Conservation (phyloP, 2,329 filamentous ascomycete species). For the Xylaria hypoxylon region DNA sequence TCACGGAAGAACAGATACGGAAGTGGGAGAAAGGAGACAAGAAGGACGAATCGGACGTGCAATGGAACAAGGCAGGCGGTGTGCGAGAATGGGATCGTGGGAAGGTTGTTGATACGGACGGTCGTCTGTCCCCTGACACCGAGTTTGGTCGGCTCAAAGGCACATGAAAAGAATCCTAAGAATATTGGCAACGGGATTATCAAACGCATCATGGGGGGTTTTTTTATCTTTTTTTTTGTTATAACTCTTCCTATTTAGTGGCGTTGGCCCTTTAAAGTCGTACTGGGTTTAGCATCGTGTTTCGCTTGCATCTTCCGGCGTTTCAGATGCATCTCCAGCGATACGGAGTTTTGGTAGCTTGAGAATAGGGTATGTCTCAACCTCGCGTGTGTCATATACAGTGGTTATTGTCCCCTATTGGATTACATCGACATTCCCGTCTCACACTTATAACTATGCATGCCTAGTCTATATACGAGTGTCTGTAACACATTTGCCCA, state of each 20-base stretch:
- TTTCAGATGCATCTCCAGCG: slow-evolving; percentile 17
- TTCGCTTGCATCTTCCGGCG: slow-evolving; percentile 14
- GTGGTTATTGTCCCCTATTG: slow-evolving; percentile 6
- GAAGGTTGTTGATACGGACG: slow-evolving; percentile 54
- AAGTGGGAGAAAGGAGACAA: slow-evolving; percentile 76
- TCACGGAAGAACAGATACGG: slow-evolving; percentile 78
- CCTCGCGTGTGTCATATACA: slow-evolving; percentile 24
- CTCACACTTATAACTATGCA: slow-evolving; percentile 14
- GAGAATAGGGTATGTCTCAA: slow-evolving; percentile 20
- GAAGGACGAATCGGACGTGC: slow-evolving; percentile 73
- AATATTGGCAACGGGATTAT: background rate
- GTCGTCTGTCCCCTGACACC: slow-evolving; percentile 28
- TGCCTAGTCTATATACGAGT: slow-evolving; percentile 20
- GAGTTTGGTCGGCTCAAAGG: slow-evolving; percentile 40
- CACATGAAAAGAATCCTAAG: slow-evolving; percentile 19
- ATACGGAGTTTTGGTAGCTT: slow-evolving; percentile 15
- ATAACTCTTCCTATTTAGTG: background rate
- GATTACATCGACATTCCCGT: slow-evolving; percentile 20
- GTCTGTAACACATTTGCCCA: slow-evolving; percentile 9
- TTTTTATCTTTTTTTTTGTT: background rate
- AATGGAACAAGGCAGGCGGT: slow-evolving; percentile 78
- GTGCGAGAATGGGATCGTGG: slow-evolving; percentile 70
- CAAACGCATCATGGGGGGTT: background rate
- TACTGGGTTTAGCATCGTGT: slow-evolving; percentile 8
- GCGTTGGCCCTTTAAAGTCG: slow-evolving; percentile 1